A percentile compares a stretch with the other conserved stretches of the same genome.
Conservation (phyloP, 2,329 filamentous ascomycete species). For the Xylariaceae sp. region DNA sequence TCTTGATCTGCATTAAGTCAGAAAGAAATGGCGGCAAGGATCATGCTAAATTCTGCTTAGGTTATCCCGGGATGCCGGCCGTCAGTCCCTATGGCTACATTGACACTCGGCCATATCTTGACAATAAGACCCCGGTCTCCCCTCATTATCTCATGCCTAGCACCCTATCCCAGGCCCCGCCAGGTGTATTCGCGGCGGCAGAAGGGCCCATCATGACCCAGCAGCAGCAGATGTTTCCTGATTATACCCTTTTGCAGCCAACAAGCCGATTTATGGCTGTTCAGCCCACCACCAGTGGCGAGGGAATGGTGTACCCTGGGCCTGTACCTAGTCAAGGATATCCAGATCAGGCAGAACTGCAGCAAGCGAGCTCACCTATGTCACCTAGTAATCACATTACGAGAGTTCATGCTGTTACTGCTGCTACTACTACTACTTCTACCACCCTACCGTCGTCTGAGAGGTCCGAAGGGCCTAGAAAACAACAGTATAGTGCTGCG, state of each 20-base stretch:
- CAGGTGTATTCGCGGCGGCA: conserved; percentile 28
- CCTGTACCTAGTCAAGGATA: conserved; percentile 25
- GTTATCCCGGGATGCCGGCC: conserved; percentile 27
- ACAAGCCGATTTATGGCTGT: conserved; percentile 24
- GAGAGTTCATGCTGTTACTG: conserved; percentile 15
- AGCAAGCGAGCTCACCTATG: conserved; percentile 17
- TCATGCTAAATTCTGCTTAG: conserved; percentile 26
- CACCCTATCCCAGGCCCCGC: conserved; percentile 25
- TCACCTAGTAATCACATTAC: conserved; percentile 23
- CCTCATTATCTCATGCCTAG: conserved; percentile 19
- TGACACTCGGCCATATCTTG: conserved; percentile 24
- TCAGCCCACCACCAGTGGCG: conserved; percentile 32
- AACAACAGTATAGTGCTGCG: conserved; percentile 20
- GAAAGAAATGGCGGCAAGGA: conserved; percentile 1
- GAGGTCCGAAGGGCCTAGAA: conserved; percentile 9
- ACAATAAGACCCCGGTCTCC: conserved; percentile 23
- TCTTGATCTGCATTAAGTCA: conserved; percentile 3
- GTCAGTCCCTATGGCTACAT: conserved; percentile 23
- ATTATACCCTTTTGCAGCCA: conserved; percentile 36
- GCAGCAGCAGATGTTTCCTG: conserved; percentile 30
- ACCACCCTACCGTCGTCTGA: conserved; percentile 10
- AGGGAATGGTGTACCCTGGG: conserved; percentile 39
- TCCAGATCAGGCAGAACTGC: conserved; percentile 22
- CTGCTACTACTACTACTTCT: too few relatives aligned
- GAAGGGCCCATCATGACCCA: conserved; percentile 27